Percentiles rank a stretch among this genome's conserved stretches.
These are phyloP conservation scores for Trametes elegans DNA, from an alignment of 768 basidiomycete species.

Conservation along the genomic window DNA sequence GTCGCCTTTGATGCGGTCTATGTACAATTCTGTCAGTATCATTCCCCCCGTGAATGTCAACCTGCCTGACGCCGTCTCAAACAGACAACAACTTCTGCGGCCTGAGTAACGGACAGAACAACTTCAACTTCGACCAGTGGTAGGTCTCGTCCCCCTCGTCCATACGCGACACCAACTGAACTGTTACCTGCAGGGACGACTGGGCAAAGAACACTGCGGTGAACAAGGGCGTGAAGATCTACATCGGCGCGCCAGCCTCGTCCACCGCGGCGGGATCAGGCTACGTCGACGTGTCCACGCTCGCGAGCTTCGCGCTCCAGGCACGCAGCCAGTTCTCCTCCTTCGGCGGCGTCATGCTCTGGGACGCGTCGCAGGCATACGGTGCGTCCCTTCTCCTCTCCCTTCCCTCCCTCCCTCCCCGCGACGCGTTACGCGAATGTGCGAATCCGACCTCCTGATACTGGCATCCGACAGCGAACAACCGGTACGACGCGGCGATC, in stretches of 20 bases:
- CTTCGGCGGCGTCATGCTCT: slow-evolving; percentile 58
- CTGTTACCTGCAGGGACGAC: slow-evolving; percentile 48
- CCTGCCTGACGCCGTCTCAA: neutral
- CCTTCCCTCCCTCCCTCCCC: slow-evolving; percentile 14
- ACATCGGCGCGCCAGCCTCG: slow-evolving; percentile 64
- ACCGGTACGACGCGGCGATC: slow-evolving; percentile 25
- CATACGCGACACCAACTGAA: neutral
- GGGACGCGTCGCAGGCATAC: slow-evolving; percentile 34
- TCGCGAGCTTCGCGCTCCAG: slow-evolving; percentile 45
- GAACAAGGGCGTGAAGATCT: slow-evolving; percentile 62
- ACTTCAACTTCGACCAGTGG: slow-evolving; percentile 52
- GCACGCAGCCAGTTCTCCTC: slow-evolving; percentile 60
- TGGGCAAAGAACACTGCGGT: slow-evolving; percentile 60
- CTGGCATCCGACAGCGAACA: slow-evolving; percentile 17
- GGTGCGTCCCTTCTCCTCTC: neutral
- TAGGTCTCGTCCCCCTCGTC: slow-evolving; percentile 19
- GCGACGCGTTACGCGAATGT: no score
- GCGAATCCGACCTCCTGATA: neutral
- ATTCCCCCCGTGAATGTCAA: neutral
- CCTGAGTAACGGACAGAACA: slow-evolving; percentile 41
- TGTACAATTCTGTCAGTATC: slow-evolving; percentile 59
- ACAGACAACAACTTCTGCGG: slow-evolving; percentile 60
- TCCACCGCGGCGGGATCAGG: slow-evolving; percentile 55
- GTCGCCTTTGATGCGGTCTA: slow-evolving; percentile 72
- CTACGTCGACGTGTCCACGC: slow-evolving; percentile 48